Evolutionary conservation across 1,284 basidiomycete species (phyloP).

Genomic region (Irpex sp.): DNA sequence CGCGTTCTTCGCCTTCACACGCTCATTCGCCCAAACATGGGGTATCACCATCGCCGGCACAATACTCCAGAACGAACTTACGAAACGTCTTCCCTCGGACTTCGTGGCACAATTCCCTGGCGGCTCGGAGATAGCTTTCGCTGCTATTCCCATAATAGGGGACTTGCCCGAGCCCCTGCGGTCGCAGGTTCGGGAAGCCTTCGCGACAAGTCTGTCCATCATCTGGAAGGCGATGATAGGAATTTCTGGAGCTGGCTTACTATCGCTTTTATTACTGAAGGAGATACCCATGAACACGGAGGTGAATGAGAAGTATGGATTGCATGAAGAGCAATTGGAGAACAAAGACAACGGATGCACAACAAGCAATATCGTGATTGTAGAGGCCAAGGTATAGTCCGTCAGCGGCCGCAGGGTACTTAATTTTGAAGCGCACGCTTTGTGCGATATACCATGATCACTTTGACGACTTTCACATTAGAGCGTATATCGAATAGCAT

Average conservation of each 20-base stretch:
- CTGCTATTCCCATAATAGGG: slow-evolving; percentile 9
- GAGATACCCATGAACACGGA: slow-evolving; percentile 9
- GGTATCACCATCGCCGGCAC: slow-evolving; percentile 19
- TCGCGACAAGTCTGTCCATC: slow-evolving; percentile 6
- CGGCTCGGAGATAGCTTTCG: slow-evolving; percentile 11
- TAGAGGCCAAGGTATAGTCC: not conserved
- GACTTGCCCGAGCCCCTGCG: slow-evolving; percentile 8
- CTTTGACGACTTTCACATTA: too few species aligned
- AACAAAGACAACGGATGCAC: not conserved
- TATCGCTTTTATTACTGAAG: slow-evolving; percentile 5
- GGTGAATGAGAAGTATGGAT: slow-evolving; percentile 2
- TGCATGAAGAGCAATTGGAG: not conserved
- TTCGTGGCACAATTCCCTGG: slow-evolving; percentile 8
- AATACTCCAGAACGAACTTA: slow-evolving; percentile 16
- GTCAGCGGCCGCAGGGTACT: not conserved
- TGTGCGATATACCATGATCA: too few species aligned
- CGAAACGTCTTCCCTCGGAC: slow-evolving; percentile 4
- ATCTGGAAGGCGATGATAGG: slow-evolving; percentile 9
- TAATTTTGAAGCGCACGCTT: too few species aligned
- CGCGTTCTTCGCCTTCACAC: slow-evolving; percentile 29
- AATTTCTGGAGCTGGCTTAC: not conserved
- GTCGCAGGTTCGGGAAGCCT: slow-evolving; percentile 7
- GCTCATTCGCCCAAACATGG: slow-evolving; percentile 26
- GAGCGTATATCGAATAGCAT: too few species aligned
- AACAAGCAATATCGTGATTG: not conserved